Evolutionary conservation across 768 basidiomycete genomes (phyloP).

Genomic region (Rhizopogon roseolus): DNA sequence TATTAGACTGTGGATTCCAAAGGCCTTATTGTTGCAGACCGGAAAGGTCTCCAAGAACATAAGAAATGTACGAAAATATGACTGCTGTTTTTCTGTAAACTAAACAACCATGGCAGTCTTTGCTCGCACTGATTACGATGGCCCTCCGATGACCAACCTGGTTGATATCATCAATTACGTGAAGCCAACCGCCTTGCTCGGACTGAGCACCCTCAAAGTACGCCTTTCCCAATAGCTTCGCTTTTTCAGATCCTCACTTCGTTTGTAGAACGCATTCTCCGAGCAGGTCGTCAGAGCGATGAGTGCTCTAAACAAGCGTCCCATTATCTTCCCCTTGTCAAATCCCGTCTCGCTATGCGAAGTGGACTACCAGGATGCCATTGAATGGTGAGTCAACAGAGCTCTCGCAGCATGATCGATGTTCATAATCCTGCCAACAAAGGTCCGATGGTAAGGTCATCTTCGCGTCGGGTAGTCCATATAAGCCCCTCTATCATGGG

Average conservation of each 20-base stretch:
- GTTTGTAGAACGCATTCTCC: conserved; percentile 48
- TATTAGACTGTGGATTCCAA: conserved; percentile 69
- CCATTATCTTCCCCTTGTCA: conserved; percentile 81
- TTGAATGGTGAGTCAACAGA: conserved; percentile 40
- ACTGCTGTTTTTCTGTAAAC: background rate
- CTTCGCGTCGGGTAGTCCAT: conserved; percentile 74
- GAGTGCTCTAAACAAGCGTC: conserved; percentile 58
- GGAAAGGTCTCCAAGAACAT: conserved; percentile 66
- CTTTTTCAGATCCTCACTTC: background rate
- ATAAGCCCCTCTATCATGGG: conserved; percentile 44
- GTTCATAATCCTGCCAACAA: background rate
- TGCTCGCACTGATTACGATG: conserved; percentile 64
- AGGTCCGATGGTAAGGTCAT: conserved; percentile 65
- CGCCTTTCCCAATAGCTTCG: background rate
- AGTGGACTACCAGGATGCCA: conserved; percentile 55
- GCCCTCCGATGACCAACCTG: conserved; percentile 55
- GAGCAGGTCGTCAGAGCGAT: conserved; percentile 59
- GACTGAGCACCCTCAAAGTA: conserved; percentile 55
- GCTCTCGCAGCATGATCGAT: background rate
- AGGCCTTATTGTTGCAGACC: conserved; percentile 67
- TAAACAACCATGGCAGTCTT: conserved; percentile 41
- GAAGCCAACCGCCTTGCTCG: conserved; percentile 74
- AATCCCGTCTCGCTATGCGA: conserved; percentile 65
- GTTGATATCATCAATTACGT: conserved; percentile 66
- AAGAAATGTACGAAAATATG: conserved; percentile 51